Evolutionary conservation across 306 rosid species (phyloP), one percentile per base, ranked within the genome.

Genomic region (Canavalia gladiata): DNA sequence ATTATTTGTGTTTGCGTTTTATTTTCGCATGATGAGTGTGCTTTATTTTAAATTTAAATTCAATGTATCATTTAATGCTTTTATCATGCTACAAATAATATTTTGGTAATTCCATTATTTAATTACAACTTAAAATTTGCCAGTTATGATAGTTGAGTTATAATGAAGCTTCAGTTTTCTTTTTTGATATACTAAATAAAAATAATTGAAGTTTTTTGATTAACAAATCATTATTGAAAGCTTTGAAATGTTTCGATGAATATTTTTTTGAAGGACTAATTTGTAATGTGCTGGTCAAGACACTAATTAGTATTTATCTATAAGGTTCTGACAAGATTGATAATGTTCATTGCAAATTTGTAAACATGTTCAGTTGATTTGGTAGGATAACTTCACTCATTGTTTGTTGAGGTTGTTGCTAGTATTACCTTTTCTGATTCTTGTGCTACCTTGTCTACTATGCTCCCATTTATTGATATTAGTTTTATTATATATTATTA

Each of bases 281-380:
- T 72, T 25, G 9, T 6, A 56, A 5, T 25, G 18, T 25, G 11
- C 10, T 10, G 18, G 52, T 12, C 54, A 73, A 55, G 35, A 70
- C 6, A 70, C 37, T n/a, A n/a, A n/a, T n/a, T 70, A 69, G 6
- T 75, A 67, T 75, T 71, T 82, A 58, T 57, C 31, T 75, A 8
- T 67, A 31, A 43, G 64, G 31, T 64, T 64, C 37, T 25, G 28
- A 50, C 9, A 51, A 37, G 42, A 55, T 68, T 49, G 46, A 42
- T 68, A 56, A 9, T 45, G 49, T 29, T 13, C 37, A 31, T 46
- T 25, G 9, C 5, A 80, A 51, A 25, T 62, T 72, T 45, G 28
- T 58, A 33, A 51, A 54, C 68, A 35, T 65, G 57, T 37, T 18
- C 2, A 35, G 12, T 59, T 58, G 83, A 18, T 30, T 47, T 54